phyloP scores from a whole-genome alignment of 2,329 filamentous ascomycete species.

The Nothomitra cinnamomea region DNA sequence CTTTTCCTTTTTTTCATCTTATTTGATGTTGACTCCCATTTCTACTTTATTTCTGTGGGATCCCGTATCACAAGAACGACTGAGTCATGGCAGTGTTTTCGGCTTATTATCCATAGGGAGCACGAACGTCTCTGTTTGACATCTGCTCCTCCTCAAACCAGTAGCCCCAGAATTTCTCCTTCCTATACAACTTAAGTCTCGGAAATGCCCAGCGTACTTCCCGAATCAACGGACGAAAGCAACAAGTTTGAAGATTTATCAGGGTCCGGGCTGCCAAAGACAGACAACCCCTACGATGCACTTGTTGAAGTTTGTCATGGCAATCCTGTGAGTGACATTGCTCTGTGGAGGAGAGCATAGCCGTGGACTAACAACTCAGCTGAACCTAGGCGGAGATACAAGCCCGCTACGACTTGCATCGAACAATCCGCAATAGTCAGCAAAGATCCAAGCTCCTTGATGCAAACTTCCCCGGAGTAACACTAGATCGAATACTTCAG shows the following conservation, averaged over 20 bases:
- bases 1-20: not conserved
- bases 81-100: no score
- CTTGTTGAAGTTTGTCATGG: conserved; percentile 6
- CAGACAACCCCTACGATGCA: conserved; percentile 1
- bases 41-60: no score
- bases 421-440: conserved; percentile 55
- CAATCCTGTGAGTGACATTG: conserved; percentile 7
- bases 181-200: not conserved
- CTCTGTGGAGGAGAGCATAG: not conserved
- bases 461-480: conserved; percentile 48
- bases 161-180: not conserved
- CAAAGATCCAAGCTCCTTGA: conserved; percentile 60
- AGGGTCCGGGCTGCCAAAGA: not conserved
- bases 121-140: no score
- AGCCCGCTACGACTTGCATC: conserved; percentile 54
- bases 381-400: conserved; percentile 37
- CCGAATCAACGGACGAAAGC: not conserved
- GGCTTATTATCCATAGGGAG: no score
- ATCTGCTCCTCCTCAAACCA: no score
- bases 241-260: not conserved
- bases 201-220: not conserved
- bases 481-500: conserved; percentile 58
- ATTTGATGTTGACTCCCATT: no score
- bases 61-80: no score
- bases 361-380: not conserved